Base-by-base conservation (phyloP, 2,329 filamentous ascomycete species). In the Stagonosporopsis tanaceti region DNA sequence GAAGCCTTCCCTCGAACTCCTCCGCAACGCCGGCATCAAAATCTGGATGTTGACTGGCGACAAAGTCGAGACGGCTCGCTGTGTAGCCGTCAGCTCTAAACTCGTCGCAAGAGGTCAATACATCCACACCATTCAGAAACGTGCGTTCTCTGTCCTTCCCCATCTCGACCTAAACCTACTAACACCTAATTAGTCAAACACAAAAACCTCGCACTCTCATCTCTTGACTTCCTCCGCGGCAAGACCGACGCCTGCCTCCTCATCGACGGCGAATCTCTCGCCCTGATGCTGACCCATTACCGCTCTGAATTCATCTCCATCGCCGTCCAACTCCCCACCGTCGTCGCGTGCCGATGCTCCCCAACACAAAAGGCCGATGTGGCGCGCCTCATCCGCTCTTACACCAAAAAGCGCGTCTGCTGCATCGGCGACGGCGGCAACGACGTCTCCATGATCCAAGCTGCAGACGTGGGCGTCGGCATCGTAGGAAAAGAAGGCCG, bases 31-130 rank as follows among this genome's bases (percentile, higher is more conserved):
- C 0, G 95, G 95, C 25, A 95, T 99, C 79, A 98, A 98, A 77
- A 98, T 99, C 47, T 99, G 95, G 95, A 99, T 99, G 95, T 82
- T 99, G 74, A 99, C 95, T 0, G 95, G 95, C 44, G 95, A 99
- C 82, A 99, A 99, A 78, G 92, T 99, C 2, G 95, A 99, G 78
- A 99, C 95, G 14, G 95, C 95, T 15, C 89, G 95, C 34, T 99
- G 95, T 77, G 94, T 99, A 12, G 96, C 95, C 2, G 90, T 99
- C 40, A 96, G 91, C 71, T 93, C 94, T 28, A 97, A 97, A 76
- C 85, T 99, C 6, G 95, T 99, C 14, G 90, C 93, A 4, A 85
- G 95, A 60, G 94, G 94, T 1, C 96, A 99, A 77, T 95, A 94
- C 74, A 97, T 99, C 61, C 93, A 98, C 78, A 97, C 94, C 0